phyloP scores from a whole-genome alignment of 805 yeast genomes.

The Nakazawaea pomicola region DNA sequence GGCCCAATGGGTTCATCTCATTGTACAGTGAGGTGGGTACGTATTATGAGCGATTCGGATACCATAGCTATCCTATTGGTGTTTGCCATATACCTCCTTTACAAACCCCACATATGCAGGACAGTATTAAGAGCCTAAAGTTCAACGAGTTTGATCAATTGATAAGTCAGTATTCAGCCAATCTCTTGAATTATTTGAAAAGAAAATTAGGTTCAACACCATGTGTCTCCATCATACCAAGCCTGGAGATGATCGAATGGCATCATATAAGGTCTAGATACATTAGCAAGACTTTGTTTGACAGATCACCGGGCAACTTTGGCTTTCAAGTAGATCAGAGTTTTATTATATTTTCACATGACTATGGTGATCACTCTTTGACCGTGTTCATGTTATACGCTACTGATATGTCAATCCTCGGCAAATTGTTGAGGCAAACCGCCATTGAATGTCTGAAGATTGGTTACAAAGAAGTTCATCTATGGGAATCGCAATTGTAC shows the following conservation, averaged over 20 bases:
- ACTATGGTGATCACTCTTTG: slow-evolving; percentile 18
- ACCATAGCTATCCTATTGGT: slow-evolving; percentile 24
- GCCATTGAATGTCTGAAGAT: slow-evolving; percentile 9
- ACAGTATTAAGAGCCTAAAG: slow-evolving; percentile 5
- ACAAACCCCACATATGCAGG: too few relatives aligned
- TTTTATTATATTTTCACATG: slow-evolving; percentile 14
- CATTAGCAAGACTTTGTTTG: slow-evolving; percentile 9
- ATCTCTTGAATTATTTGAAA: slow-evolving; percentile 14
- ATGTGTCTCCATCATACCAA: slow-evolving; percentile 30
- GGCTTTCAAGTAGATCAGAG: slow-evolving; percentile 17
- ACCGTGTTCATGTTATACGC: slow-evolving; percentile 18
- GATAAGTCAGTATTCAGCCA: slow-evolving; percentile 1
- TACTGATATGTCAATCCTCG: slow-evolving; percentile 6
- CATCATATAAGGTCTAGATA: slow-evolving; percentile 32
- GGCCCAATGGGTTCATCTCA: slow-evolving; percentile 28
- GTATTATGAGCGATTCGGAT: slow-evolving; percentile 63
- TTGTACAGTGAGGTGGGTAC: slow-evolving; percentile 76
- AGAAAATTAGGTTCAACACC: slow-evolving; percentile 15
- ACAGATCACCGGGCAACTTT: slow-evolving; percentile 5
- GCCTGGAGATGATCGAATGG: slow-evolving; percentile 35
- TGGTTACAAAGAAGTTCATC: slow-evolving; percentile 16
- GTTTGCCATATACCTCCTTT: too few relatives aligned
- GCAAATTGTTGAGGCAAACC: slow-evolving; percentile 13
- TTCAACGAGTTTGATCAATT: slow-evolving; percentile 6
- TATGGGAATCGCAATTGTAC: slow-evolving; percentile 22